Base-by-base conservation (phyloP, 306 rosid genomes). In the Arachis stenosperma region DNA sequence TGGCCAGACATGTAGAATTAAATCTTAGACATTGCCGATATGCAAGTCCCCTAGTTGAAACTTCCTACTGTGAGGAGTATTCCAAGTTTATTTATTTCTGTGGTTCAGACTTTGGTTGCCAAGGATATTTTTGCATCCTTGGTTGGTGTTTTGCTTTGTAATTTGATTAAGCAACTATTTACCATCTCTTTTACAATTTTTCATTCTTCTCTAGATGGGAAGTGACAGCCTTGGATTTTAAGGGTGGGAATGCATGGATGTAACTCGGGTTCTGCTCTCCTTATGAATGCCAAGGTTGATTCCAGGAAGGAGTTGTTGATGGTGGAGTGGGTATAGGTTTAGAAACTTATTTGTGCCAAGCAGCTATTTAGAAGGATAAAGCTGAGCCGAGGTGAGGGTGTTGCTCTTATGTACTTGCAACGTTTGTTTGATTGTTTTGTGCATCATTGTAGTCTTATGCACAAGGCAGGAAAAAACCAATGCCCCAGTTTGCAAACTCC, bases 251-350 rank as follows among this genome's bases (percentile, higher is more conserved):
- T 92, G 99, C 92, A 90, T 87, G 97, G 93, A 92, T 90, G 84
- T 80, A 82, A 85, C 80, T 79, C 88, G 65, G 92, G 85, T 55
- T 84, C 96, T 86, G 89, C 86, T 81, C 78, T 88, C 90, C 79
- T 86, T 76, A 97, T 95, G 92, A 95, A 95, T 95, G 98, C 98
- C 87, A 97, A 95, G 94, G 98, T 90, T 84, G 99, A 92, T 95
- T 92, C 97, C 88, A 95, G 98, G 99, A 97, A 84, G 99, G 99
- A 82, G 99, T 92, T 82, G 86, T 90, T 88, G 99, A 95, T 48
- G 89, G 97, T 33, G 98, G 98, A 89, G 89, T 87, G 83, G 96
- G 96, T 73, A 81, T 86, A 81, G 97, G 98, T 76, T 85, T 91
- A 89, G 88, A 95, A 79, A 81, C 98, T 89, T 95, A 98, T 88